Evolutionary conservation across 2,329 filamentous ascomycete species (phyloP).

Genomic region (Atkinsonella texensis): DNA sequence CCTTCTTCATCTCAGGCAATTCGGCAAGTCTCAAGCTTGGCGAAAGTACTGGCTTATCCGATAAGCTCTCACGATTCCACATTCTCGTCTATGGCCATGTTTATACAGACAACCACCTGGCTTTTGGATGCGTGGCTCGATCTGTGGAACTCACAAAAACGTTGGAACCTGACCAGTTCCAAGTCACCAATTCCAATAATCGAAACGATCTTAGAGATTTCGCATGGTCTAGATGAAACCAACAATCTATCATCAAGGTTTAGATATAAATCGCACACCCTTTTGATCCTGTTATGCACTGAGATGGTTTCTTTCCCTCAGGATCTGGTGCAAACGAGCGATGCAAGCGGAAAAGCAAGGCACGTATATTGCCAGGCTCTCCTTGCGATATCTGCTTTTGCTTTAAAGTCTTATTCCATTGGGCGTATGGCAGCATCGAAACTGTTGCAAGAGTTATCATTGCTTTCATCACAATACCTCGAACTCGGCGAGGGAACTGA

Average conservation of each 20-base stretch:
- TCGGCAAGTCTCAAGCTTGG: constrained; percentile 32
- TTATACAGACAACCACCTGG: constrained; percentile 33
- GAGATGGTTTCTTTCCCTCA: constrained; percentile 25
- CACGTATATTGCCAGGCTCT: constrained; percentile 26
- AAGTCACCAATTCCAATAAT: constrained; percentile 24
- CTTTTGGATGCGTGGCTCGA: constrained; percentile 36
- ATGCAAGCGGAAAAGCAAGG: constrained; percentile 17
- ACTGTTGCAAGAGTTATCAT: constrained; percentile 29
- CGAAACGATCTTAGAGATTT: constrained; percentile 24
- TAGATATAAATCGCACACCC: constrained; percentile 23
- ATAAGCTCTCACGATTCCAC: constrained; percentile 21
- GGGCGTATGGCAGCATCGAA: constrained; percentile 30
- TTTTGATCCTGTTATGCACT: constrained; percentile 30
- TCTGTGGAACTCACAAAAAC: constrained; percentile 27
- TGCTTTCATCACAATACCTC: constrained; percentile 21
- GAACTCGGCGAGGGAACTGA: constrained; percentile 24
- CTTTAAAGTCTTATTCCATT: constrained; percentile 20
- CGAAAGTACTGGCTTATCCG: constrained; percentile 30
- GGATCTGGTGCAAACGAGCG: constrained; percentile 17
- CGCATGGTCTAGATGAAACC: constrained; percentile 11
- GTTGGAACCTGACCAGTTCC: constrained; percentile 21
- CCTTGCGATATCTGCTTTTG: constrained; percentile 24
- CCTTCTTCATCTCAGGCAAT: constrained; percentile 29
- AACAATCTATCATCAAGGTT: constrained; percentile 12
- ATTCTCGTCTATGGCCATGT: constrained; percentile 20